A percentile compares a stretch with the other conserved stretches of the same genome.
These are phyloP conservation scores for Crithidia thermophila DNA, from an alignment of 208 protist genomes.

Conservation along the genomic window DNA sequence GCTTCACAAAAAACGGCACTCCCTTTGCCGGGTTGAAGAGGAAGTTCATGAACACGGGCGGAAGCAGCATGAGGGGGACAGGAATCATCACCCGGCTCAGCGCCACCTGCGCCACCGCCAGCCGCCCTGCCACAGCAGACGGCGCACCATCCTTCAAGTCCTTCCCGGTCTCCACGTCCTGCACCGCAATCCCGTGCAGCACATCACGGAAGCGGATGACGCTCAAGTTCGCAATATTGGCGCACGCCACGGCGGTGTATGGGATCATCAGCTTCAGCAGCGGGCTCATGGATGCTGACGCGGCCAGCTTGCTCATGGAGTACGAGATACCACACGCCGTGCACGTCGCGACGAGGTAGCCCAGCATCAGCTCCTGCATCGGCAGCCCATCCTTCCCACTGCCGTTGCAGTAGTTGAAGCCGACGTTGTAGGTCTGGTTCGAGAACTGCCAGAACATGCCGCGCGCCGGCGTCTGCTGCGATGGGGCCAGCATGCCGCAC, in stretches of 20 bases:
- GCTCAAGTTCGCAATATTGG: constrained; percentile 77
- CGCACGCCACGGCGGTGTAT: constrained; percentile 78
- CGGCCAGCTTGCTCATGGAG: constrained; percentile 17
- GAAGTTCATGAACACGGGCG: constrained; percentile 66
- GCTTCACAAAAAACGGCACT: constrained; percentile 39
- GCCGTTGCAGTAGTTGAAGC: constrained; percentile 92
- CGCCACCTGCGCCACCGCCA: constrained; percentile 70
- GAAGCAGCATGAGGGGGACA: constrained; percentile 71
- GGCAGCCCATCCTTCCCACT: constrained; percentile 73
- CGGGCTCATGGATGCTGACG: constrained; percentile 20
- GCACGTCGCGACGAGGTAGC: constrained; percentile 41
- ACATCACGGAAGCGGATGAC: constrained; percentile 83
- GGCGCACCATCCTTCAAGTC: constrained; percentile 45
- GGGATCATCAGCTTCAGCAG: constrained; percentile 57
- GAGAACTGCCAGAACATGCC: constrained; percentile 88
- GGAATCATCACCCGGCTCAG: constrained; percentile 68
- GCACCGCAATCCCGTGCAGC: constrained; percentile 62
- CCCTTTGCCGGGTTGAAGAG: constrained; percentile 43
- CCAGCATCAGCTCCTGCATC: constrained; percentile 39
- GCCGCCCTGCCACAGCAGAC: constrained; percentile 61
- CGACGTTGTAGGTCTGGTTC: constrained; percentile 93
- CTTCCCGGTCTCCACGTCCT: constrained; percentile 59
- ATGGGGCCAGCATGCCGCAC: constrained; percentile 72
- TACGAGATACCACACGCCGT: constrained; percentile 32
- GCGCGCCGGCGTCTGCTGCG: constrained; percentile 56